Base-by-base conservation (phyloP, 192 early-diverging fungal species). In the Coemansia sp. region DNA sequence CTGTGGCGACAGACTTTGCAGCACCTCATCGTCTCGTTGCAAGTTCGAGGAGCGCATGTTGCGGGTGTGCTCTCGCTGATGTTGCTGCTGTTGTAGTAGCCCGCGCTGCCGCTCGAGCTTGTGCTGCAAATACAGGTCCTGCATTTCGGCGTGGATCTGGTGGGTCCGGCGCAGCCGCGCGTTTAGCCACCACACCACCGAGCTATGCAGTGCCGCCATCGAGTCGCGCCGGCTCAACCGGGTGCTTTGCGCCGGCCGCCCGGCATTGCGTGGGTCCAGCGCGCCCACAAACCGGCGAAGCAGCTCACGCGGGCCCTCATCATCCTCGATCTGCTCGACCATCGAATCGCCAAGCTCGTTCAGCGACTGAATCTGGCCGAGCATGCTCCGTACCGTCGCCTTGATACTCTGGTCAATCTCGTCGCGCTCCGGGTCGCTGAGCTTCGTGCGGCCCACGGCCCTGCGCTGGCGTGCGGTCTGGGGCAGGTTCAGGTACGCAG, bases 141-240 rank as follows among this genome's bases (percentile, higher is more conserved):
- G 86, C 59, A 85, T 86, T 32, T 85, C 79, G 52, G 83, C 85
- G 48, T 90, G 88, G 14, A 85, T 53, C 30, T 80, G 79, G 20
- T 85, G 85, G 10, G 85, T 70, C 35, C 80, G 66, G 30, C 84
- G 85, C 28, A 90, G 63, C 10, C 79, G 64, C 28, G 83, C 70
- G 46, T 90, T 90, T 17, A 90, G 53, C 53, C 79, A 75, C 77
- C 87, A 84, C 7, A 79, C 68, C 2, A 90, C 80, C 8, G 85
- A 83, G 52, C 85, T 84, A 17, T 83, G 83, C 53, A 86, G 82
- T 23, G 84, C 83, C 14, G 84, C 84, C 30, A 84, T 28, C 2
- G 77, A 56, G 49, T 87, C 85, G 31, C 80, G 78, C 26, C 63
- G 66, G 21, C 64, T 51, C 12, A 67, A n/a, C 10, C 22, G 39